These are phyloP conservation scores for Globisporangium yorkense DNA, from an alignment of 352 stramenopile genomes.

Conservation along the genomic window DNA sequence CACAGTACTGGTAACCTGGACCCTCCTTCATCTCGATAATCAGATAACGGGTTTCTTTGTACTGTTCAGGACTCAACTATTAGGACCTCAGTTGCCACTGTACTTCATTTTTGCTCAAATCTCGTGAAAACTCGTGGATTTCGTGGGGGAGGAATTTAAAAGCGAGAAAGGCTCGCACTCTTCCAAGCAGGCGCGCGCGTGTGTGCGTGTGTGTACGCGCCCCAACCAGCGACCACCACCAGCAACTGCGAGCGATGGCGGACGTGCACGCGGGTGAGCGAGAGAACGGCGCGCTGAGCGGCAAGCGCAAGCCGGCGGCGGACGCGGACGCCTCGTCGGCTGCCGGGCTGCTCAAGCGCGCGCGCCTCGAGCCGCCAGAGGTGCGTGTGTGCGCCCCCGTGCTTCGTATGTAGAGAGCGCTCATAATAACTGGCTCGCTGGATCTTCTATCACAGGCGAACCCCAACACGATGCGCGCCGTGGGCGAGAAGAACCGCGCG, in stretches of 20 bases:
- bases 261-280: conserved; percentile 6
- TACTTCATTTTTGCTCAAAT: no score
- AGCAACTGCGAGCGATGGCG: conserved; percentile 3
- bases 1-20: no score
- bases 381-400: conserved; percentile 11
- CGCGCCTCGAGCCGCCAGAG: conserved; percentile 18
- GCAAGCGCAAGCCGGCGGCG: conserved; percentile 8
- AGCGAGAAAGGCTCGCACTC: no score
- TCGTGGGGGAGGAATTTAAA: no score
- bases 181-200: not conserved
- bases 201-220: not conserved
- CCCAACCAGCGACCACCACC: not conserved
- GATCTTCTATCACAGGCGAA: conserved; percentile 32
- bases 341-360: not conserved
- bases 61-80: no score
- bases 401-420: not conserved
- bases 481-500: conserved; percentile 68
- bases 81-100: no score
- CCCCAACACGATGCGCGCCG: conserved; percentile 67
- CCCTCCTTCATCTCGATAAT: no score
- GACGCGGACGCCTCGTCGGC: not conserved
- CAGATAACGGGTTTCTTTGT: no score
- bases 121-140: no score
- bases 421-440: not conserved
- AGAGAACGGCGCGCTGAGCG: conserved; percentile 6